Evolutionary conservation across 2,329 filamentous ascomycete genomes (phyloP), one percentile per base, ranked within the genome.

Genomic region (Cladosporium sp.): DNA sequence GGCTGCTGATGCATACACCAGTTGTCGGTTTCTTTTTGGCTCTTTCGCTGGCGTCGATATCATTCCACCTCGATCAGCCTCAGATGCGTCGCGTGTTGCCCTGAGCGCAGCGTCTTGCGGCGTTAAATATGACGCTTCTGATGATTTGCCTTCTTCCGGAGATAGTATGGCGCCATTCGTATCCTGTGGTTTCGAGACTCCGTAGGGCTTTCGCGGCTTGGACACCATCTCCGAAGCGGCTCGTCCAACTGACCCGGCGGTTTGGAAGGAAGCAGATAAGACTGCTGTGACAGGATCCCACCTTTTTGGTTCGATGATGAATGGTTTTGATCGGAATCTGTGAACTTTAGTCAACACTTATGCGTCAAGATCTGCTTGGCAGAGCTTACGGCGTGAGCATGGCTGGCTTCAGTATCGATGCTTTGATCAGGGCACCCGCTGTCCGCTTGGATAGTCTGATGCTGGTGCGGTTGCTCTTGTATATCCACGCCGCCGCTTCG

Each of bases 401-500:
- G n/a, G 86, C 86, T 68, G 81, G 82, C 33, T 84, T 81, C 3
- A 89, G 21, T n/a, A 52, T 53, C 2, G 44, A 52, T 5, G 59
- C 44, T 31, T 40, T 85, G 1, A 91, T 78, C 1, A 91, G 78
- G 26, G 90, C 85, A 0, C 89, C 89, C 1, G 89, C 89, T 40
- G 91, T 69, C 0, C 88, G 80, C 65, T 86, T 88, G 0, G 92
- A 78, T 69, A 85, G 81, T 35, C 91, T 73, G 23, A 81, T 83
- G 0, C 86, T 88, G 31, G 82, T 80, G 70, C 88, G 89, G 57
- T 90, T 77, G 61, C 82, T 71, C 46, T 59, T 52, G 40, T 33
- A 56, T 5, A n/a, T 81, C 90, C 90, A 92, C 0, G 85, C 84
- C 0, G 90, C 89, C 0, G 86, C 83, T 2, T 82, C 82, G n/a